Evolutionary conservation across 78 protist species (phyloP).

Genomic region (Isochrysis galbana): DNA sequence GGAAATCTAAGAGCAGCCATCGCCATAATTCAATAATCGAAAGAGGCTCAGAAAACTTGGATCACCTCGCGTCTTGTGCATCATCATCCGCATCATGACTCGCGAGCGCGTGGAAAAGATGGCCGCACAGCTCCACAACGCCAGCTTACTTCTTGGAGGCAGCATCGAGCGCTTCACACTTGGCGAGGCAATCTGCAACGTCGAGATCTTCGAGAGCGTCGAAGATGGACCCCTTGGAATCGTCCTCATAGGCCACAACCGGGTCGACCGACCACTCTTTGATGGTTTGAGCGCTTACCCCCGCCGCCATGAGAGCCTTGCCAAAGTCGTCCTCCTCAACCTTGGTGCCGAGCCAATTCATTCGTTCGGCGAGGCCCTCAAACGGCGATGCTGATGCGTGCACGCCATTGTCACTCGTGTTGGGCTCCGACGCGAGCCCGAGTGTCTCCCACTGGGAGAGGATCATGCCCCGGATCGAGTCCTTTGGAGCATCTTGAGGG

Average conservation of each 20-base stretch:
- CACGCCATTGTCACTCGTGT: constrained; percentile 40
- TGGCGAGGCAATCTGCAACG: neutral
- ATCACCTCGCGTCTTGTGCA: no score
- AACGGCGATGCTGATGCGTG: constrained; percentile 50
- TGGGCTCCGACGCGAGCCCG: constrained; percentile 36
- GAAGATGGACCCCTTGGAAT: neutral
- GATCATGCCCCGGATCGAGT: neutral
- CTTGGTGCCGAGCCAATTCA: constrained; percentile 14
- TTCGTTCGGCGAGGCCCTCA: constrained; percentile 33
- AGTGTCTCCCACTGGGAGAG: constrained; percentile 46
- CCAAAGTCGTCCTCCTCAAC: constrained; percentile 26
- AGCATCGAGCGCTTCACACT: no score
- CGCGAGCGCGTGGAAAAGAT: no score
- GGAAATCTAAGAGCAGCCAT: no score
- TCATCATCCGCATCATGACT: no score
- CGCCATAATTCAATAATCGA: no score
- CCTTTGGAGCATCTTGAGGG: constrained; percentile 34
- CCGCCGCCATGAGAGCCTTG: neutral
- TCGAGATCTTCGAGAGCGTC: constrained; percentile 20
- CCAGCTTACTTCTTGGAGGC: no score
- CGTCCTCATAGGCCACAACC: neutral
- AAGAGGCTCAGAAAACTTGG: no score
- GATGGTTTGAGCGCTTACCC: neutral
- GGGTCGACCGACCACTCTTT: constrained; percentile 29
- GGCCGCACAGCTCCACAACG: no score